Evolutionary conservation across 805 yeast species (phyloP).

Genomic region (Candida namnaoensis): DNA sequence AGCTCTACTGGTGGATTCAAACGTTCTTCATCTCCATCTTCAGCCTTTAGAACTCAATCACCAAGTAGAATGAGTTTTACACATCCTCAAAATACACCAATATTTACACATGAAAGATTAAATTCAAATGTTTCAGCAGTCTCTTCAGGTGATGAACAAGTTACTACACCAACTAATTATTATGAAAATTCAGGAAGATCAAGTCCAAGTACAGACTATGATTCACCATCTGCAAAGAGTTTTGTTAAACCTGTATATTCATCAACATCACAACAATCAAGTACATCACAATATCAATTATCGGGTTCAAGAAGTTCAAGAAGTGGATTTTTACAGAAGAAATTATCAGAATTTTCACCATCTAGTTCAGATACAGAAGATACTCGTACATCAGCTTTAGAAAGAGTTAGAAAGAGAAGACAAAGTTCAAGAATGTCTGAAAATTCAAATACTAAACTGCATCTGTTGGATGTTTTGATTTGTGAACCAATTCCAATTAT

Average conservation of each 20-base stretch:
- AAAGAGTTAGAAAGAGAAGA: constrained; percentile 45
- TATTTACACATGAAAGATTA: constrained; percentile 23
- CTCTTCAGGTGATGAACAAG: constrained; percentile 24
- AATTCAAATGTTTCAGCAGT: constrained; percentile 22
- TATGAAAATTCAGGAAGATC: constrained; percentile 22
- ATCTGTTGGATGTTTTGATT: constrained; percentile 55
- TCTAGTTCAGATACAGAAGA: constrained; percentile 64
- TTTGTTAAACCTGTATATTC: constrained; percentile 15
- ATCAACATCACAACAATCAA: neutral
- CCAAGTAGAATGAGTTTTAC: constrained; percentile 19
- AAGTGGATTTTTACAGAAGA: constrained; percentile 12
- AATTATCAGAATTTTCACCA: constrained; percentile 32
- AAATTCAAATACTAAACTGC: constrained; percentile 11
- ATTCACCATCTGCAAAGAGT: constrained; percentile 14
- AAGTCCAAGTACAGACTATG: constrained; percentile 23
- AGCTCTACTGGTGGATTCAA: constrained; percentile 30
- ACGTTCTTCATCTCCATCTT: constrained; percentile 37
- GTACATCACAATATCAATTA: constrained; percentile 3
- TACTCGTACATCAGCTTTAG: constrained; percentile 35
- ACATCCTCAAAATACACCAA: constrained; percentile 9
- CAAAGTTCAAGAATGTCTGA: constrained; percentile 33
- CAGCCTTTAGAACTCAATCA: constrained; percentile 21
- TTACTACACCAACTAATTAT: constrained; percentile 2
- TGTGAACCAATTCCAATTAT: constrained; percentile 87
- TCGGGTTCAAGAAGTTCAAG: constrained; percentile 9